These are phyloP conservation scores for Grigorovia yakushimaensis DNA, from an alignment of 805 yeast genomes.

Conservation along the genomic window DNA sequence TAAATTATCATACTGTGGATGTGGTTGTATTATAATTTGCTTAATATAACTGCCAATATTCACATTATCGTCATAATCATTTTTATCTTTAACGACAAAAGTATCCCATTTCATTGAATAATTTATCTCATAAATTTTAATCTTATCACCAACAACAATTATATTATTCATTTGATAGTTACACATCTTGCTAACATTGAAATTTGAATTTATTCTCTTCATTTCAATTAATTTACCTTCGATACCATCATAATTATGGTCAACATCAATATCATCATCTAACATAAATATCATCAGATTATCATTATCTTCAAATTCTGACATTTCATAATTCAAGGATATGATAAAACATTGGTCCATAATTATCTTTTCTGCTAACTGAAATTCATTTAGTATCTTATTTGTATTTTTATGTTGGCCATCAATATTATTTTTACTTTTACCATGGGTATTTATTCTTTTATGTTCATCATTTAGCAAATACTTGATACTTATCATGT, in stretches of 20 bases:
- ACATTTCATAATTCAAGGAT: constrained; percentile 26
- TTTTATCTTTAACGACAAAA: constrained; percentile 17
- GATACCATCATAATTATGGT: not conserved
- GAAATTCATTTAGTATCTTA: constrained; percentile 6
- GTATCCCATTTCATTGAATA: constrained; percentile 29
- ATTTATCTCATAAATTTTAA: constrained; percentile 25
- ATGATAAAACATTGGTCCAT: constrained; percentile 31
- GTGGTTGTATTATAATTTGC: not conserved
- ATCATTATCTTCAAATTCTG: constrained; percentile 23
- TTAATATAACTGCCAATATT: not conserved
- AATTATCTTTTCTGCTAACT: constrained; percentile 27
- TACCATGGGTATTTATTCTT: not conserved
- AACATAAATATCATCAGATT: constrained; percentile 29
- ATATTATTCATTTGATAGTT: constrained; percentile 24
- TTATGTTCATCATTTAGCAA: not conserved
- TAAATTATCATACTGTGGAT: not conserved
- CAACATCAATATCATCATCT: constrained; percentile 20
- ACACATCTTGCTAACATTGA: constrained; percentile 14
- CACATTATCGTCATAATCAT: too few relatives aligned
- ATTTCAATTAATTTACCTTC: constrained; percentile 25
- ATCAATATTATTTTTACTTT: too few relatives aligned
- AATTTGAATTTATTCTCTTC: constrained; percentile 14
- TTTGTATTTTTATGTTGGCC: not conserved
- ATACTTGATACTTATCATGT: not conserved
- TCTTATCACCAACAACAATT: constrained; percentile 26